These are phyloP conservation scores for cucumber (Cucumis sativus) DNA, from an alignment of 306 rosid genomes.

Conservation along the genomic window DNA sequence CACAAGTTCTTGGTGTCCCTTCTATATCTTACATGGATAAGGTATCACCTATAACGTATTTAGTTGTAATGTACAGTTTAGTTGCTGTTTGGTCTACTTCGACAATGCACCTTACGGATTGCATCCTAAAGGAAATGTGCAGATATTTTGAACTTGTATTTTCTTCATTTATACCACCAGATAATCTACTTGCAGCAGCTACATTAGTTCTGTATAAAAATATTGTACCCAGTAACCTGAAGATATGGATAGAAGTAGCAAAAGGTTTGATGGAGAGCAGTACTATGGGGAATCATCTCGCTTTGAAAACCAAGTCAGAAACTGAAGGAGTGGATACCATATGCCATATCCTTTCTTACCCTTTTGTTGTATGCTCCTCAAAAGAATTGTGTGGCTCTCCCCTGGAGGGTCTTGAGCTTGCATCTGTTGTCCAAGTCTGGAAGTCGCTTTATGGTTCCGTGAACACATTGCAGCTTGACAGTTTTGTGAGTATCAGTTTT, in stretches of 20 bases:
- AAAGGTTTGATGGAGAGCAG: slow-evolving; percentile 34
- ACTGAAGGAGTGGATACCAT: slow-evolving; percentile 20
- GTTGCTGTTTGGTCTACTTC: slow-evolving; percentile 30
- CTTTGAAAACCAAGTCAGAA: slow-evolving; percentile 32
- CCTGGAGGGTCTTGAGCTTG: slow-evolving; percentile 27
- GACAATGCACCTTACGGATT: slow-evolving; percentile 16
- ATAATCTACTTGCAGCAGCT: slow-evolving; percentile 30
- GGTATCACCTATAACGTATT: slow-evolving; percentile 71
- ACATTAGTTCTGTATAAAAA: slow-evolving; percentile 38
- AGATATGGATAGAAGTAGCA: slow-evolving; percentile 47
- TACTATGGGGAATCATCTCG: slow-evolving; percentile 25
- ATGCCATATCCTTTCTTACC: slow-evolving; percentile 48
- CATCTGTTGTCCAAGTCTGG: slow-evolving; percentile 48
- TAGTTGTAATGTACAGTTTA: slow-evolving; percentile 41
- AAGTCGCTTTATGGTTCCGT: slow-evolving; percentile 46
- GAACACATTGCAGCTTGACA: slow-evolving; percentile 23
- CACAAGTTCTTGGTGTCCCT: slow-evolving; percentile 20
- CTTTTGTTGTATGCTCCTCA: slow-evolving; percentile 34
- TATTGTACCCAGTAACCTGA: slow-evolving; percentile 32
- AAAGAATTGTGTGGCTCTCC: slow-evolving; percentile 17
- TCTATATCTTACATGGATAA: slow-evolving; percentile 49
- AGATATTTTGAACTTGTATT: slow-evolving; percentile 44
- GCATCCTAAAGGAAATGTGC: slow-evolving; percentile 21
- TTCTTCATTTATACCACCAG: slow-evolving; percentile 41
- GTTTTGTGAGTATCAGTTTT: slow-evolving; percentile 29